Evolutionary conservation across 2,329 filamentous ascomycete species (phyloP).

Genomic region (Annulohypoxylon truncatum): DNA sequence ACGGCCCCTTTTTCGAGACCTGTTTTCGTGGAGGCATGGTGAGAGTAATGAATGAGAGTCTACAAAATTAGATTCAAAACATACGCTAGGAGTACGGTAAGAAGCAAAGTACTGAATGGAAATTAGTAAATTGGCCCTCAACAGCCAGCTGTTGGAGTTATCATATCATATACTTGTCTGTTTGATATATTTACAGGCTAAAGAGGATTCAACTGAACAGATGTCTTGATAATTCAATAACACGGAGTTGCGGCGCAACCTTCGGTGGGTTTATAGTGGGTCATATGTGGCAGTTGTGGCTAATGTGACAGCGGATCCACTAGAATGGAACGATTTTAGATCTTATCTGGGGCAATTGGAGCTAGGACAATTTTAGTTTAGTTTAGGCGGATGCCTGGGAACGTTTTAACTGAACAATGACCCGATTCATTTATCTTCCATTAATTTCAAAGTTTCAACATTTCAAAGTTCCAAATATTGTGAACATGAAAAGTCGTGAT

Average conservation of each 20-base stretch:
- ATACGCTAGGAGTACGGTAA: background rate
- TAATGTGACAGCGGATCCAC: background rate
- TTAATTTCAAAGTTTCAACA: background rate
- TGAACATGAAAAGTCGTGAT: slow-evolving; percentile 28
- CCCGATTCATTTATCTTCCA: background rate
- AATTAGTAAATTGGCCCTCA: slow-evolving; percentile 30
- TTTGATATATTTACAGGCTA: slow-evolving; percentile 29
- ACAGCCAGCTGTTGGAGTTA: slow-evolving; percentile 50
- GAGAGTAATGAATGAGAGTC: slow-evolving; percentile 7
- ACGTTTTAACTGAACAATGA: background rate
- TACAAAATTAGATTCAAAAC: background rate
- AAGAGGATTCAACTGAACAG: slow-evolving; percentile 34
- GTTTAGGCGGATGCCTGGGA: background rate
- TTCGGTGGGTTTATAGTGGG: background rate
- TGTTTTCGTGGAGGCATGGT: slow-evolving; percentile 49
- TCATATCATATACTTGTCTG: slow-evolving; percentile 22
- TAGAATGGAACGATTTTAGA: background rate
- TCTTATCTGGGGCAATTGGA: background rate
- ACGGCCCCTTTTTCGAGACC: slow-evolving; percentile 41
- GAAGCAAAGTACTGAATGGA: slow-evolving; percentile 12
- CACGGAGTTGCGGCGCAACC: background rate
- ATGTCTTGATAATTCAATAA: slow-evolving; percentile 36
- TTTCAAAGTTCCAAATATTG: background rate
- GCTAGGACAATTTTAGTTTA: slow-evolving; percentile 20
- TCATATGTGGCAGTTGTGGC: slow-evolving; percentile 20